Conservation (phyloP, 1,284 basidiomycete species). For the Boletellus sp. region DNA sequence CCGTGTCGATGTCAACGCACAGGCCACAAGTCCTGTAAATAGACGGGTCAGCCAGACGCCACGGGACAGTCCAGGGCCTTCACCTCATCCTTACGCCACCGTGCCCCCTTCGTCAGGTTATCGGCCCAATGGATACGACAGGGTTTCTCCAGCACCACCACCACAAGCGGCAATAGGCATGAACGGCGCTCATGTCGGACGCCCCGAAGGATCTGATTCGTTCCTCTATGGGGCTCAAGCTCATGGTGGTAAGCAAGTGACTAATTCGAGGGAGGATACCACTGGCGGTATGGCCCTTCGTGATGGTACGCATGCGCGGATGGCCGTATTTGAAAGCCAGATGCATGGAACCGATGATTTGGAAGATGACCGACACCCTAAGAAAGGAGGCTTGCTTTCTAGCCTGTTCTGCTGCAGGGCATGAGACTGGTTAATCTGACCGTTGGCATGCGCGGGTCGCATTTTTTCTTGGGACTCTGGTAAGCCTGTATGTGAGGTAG, state of each 20-base stretch:
- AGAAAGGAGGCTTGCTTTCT: slow-evolving; percentile 33
- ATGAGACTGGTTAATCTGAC: slow-evolving; percentile 23
- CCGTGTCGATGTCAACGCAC: slow-evolving; percentile 53
- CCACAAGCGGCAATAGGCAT: slow-evolving; percentile 30
- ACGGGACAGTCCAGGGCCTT: slow-evolving; percentile 45
- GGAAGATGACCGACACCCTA: slow-evolving; percentile 34
- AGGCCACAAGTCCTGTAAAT: slow-evolving; percentile 58
- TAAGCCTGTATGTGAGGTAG: slow-evolving; percentile 6
- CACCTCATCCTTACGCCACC: slow-evolving; percentile 67
- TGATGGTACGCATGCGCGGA: slow-evolving; percentile 39
- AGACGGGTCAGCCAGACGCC: slow-evolving; percentile 63
- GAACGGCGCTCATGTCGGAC: slow-evolving; percentile 36
- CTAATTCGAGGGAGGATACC: slow-evolving; percentile 46
- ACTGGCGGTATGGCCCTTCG: slow-evolving; percentile 38
- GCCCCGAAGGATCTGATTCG: slow-evolving; percentile 54
- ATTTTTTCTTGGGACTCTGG: slow-evolving; percentile 25
- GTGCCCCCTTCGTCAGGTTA: slow-evolving; percentile 55
- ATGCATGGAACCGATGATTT: slow-evolving; percentile 37
- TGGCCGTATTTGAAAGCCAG: slow-evolving; percentile 57
- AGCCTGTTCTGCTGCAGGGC: slow-evolving; percentile 32
- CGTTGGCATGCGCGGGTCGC: slow-evolving; percentile 29
- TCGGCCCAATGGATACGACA: slow-evolving; percentile 51
- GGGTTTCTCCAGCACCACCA: slow-evolving; percentile 49
- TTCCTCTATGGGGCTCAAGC: slow-evolving; percentile 54
- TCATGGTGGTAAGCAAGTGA: slow-evolving; percentile 44